These are phyloP conservation scores for Pichia sp. DNA, from an alignment of 1,139 yeast genomes.

Conservation along the genomic window DNA sequence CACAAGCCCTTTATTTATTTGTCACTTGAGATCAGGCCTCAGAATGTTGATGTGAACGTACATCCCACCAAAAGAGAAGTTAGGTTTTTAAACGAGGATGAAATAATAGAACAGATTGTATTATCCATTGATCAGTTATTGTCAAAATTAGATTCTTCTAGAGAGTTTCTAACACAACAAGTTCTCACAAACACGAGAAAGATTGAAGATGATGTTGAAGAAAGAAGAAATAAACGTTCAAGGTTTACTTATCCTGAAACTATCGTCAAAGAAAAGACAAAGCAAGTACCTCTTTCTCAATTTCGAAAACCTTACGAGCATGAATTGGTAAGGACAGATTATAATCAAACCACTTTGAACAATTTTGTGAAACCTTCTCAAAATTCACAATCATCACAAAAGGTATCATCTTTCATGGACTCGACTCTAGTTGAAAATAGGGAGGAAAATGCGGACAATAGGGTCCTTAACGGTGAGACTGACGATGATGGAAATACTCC, in stretches of 20 bases:
- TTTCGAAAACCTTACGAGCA: constrained; percentile 48
- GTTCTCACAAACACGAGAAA: constrained; percentile 33
- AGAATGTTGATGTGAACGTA: constrained; percentile 81
- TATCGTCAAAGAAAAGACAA: constrained; percentile 5
- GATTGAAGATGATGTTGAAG: constrained; percentile 14
- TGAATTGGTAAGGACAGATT: constrained; percentile 70
- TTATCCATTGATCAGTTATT: constrained; percentile 47
- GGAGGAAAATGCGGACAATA: neutral
- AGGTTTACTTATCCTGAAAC: constrained; percentile 2
- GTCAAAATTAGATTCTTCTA: constrained; percentile 58
- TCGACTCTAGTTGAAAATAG: neutral
- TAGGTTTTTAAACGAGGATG: constrained; percentile 79
- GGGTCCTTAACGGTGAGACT: neutral
- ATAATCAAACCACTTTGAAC: constrained; percentile 48
- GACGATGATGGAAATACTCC: neutral
- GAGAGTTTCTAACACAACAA: constrained; percentile 67
- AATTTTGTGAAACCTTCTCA: constrained; percentile 15
- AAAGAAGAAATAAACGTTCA: constrained; percentile 11
- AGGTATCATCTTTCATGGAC: neutral
- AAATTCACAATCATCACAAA: neutral
- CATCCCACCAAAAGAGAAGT: constrained; percentile 97
- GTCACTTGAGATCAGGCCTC: constrained; percentile 59
- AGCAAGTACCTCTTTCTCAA: constrained; percentile 19
- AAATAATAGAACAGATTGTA: constrained; percentile 63
- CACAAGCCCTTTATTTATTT: constrained; percentile 74